Percentiles rank a stretch among this genome's conserved stretches.
phyloP scores from a whole-genome alignment of 2,329 filamentous ascomycete genomes.

The Verruconis gallopava region DNA sequence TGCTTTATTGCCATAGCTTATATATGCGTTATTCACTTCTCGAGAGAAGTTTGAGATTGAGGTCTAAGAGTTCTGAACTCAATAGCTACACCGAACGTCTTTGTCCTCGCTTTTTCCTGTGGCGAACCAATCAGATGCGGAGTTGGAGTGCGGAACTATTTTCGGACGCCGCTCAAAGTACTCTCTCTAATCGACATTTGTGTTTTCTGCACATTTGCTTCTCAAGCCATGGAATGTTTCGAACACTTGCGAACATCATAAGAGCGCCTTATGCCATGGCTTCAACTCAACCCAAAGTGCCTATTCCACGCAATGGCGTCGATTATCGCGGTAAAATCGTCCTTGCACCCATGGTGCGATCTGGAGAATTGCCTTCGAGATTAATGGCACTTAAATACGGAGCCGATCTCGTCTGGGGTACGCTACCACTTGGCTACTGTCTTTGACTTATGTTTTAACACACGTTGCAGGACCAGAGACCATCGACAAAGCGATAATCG shows the following conservation, averaged over 20 bases:
- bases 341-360: constrained; percentile 93
- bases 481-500: constrained; percentile 83
- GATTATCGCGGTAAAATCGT: constrained; percentile 92
- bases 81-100: no score
- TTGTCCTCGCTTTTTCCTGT: no score
- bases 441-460: constrained; percentile 11
- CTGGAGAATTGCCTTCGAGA: constrained; percentile 86
- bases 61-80: no score
- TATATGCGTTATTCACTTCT: no score
- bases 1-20: no score
- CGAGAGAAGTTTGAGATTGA: no score
- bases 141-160: no score
- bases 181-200: neutral
- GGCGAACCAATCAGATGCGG: no score
- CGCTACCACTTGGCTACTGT: constrained; percentile 18
- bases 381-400: constrained; percentile 86
- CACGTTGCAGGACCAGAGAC: constrained; percentile 64
- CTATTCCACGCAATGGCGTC: constrained; percentile 77
- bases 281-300: constrained; percentile 39
- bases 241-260: constrained; percentile 22
- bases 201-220: neutral
- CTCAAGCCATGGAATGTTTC: constrained; percentile 26
- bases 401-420: constrained; percentile 92
- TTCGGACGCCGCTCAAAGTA: no score
- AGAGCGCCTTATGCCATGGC: constrained; percentile 8